Evolutionary conservation across 805 yeast genomes (phyloP), one percentile per base, ranked within the genome.

Genomic region (Torulaspora indica): DNA sequence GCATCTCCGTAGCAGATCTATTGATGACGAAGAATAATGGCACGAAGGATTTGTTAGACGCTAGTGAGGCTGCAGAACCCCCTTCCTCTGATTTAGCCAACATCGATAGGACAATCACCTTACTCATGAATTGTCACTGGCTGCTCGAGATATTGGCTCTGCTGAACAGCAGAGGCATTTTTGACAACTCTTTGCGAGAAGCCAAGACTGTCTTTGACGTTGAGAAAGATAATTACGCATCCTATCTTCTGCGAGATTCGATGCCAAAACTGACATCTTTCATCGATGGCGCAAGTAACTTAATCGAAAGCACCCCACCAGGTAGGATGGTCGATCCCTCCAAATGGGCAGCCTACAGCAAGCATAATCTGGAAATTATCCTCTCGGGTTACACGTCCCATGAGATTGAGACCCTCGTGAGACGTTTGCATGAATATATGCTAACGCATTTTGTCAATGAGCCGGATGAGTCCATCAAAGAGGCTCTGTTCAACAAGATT

Each of bases 231-330:
- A 45, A 49, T 1, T 82, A 79, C 60, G 72, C 79, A 9, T 60
- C 58, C n/a, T 55, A 54, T n/a, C 62, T 81, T 12, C 58, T 79
- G 33, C 63, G 68, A 43, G 71, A 80, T 36, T 71, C 79, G 18
- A 71, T 88, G 55, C 91, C 93, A 0, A 83, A 82, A 55, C 55
- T 89, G 39, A 67, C 78, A 12, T 79, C 77, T 22, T 82, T 85
- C 59, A 76, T 88, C 2, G 72, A 73, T 32, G 85, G 81, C 28
- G 77, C 81, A 33, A 83, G 81, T 46, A 72, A 75, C 2, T 60
- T 80, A 9, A 60, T 70, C 3, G 71, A 64, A 20, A 60, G 71
- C 9, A 64, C 67, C 10, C 49, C 61, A 5, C 47, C 47, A 2
- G 46, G 55, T 7, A 51, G 56, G 29, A 41, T 46, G 3, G 65